Conservation (phyloP, 345 rosid species). For the Eucalyptus caleyi region DNA sequence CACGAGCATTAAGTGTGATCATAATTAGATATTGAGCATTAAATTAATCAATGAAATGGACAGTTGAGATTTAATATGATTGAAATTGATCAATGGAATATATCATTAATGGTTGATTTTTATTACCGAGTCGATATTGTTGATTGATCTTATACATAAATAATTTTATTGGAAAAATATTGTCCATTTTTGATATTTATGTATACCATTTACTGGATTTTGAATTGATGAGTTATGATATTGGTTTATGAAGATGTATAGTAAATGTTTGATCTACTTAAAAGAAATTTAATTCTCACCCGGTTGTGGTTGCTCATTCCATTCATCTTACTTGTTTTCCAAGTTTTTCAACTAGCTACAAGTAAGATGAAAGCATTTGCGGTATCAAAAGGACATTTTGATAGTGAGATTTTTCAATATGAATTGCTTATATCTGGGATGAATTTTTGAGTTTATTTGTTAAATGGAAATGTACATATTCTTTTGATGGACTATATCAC, state of each 20-base stretch:
- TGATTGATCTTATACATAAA: neutral
- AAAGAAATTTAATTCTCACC: neutral
- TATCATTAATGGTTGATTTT: neutral
- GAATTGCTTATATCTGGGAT: neutral
- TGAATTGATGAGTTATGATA: neutral
- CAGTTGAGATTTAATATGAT: neutral
- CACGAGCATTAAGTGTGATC: neutral
- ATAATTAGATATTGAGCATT: neutral
- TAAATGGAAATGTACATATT: neutral
- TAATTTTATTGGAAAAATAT: too few relatives aligned
- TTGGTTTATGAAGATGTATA: neutral
- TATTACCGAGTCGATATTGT: too few relatives aligned
- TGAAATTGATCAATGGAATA: too few relatives aligned
- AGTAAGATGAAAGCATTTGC: neutral
- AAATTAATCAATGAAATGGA: too few relatives aligned
- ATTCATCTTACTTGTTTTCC: neutral
- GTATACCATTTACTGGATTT: too few relatives aligned
- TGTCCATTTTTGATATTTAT: neutral
- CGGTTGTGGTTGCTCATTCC: fast-evolving
- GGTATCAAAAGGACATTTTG: neutral
- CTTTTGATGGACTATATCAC: too few relatives aligned
- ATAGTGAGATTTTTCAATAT: neutral
- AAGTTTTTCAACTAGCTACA: neutral
- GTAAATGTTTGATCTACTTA: too few relatives aligned
- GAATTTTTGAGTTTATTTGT: neutral